These are phyloP conservation scores for Pseudoturritis turrita DNA, from an alignment of 345 rosid species.

Conservation along the genomic window DNA sequence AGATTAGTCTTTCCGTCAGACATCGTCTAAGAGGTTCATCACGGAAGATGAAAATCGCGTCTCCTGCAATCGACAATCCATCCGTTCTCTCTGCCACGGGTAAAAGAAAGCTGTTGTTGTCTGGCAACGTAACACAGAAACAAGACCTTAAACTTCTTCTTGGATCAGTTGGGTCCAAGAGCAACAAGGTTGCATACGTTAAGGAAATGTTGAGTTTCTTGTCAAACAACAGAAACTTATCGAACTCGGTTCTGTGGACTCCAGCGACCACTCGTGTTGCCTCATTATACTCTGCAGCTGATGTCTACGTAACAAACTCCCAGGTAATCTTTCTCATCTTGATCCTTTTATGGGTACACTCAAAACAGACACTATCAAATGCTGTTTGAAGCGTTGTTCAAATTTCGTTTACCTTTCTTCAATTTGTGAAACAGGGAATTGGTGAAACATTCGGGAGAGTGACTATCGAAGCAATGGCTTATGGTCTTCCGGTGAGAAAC, in stretches of 20 bases:
- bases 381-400: background rate
- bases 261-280: conserved; percentile 83
- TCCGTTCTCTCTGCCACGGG: conserved; percentile 27
- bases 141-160: conserved; percentile 69
- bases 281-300: conserved; percentile 92
- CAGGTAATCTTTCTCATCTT: conserved; percentile 48
- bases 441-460: conserved; percentile 99
- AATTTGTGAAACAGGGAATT: conserved; percentile 48
- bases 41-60: conserved; percentile 28
- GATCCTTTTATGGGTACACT: background rate
- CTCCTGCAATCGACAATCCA: conserved; percentile 15
- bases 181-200: conserved; percentile 82
- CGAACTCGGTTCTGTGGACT: conserved; percentile 71
- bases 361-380: background rate
- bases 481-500: conserved; percentile 81
- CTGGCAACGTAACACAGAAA: conserved; percentile 32
- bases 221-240: conserved; percentile 58
- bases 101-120: conserved; percentile 35
- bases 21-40: conserved; percentile 68
- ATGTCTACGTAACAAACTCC: conserved; percentile 83
- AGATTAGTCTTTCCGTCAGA: conserved; percentile 36
- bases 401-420: background rate
- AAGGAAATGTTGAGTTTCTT: conserved; percentile 63
- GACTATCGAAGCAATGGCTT: conserved; percentile 97
- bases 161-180: conserved; percentile 97